Percentiles rank a stretch among this genome's conserved stretches.
These are phyloP conservation scores for Wickerhamomyces silvicola DNA, from an alignment of 805 yeast genomes.

Conservation along the genomic window DNA sequence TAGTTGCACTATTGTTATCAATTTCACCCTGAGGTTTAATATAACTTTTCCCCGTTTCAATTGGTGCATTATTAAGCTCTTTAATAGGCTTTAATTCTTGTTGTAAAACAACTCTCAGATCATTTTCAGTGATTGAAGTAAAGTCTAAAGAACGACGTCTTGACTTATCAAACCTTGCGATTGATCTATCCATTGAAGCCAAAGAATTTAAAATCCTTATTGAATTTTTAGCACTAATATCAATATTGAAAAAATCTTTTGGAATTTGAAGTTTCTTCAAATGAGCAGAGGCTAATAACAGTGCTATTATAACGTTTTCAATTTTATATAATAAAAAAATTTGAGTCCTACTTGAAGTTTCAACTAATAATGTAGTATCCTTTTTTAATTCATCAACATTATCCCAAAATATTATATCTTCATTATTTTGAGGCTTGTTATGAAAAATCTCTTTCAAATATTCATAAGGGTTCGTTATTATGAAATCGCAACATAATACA, in stretches of 20 bases:
- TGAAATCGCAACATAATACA: conserved; percentile 19
- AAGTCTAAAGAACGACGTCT: too few species aligned
- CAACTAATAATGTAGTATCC: conserved; percentile 2
- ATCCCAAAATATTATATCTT: too few species aligned
- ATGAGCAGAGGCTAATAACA: not conserved
- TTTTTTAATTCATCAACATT: too few species aligned
- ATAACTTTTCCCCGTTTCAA: too few species aligned
- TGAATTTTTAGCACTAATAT: not conserved
- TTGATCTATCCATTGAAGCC: too few species aligned
- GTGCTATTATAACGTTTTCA: conserved; percentile 5
- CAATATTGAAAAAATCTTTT: conserved; percentile 6
- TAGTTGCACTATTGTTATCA: too few species aligned
- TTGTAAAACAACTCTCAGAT: too few species aligned
- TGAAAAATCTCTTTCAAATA: conserved; percentile 1
- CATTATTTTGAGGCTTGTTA: conserved; percentile 1
- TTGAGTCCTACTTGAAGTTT: conserved; percentile 8
- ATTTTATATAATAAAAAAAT: conserved; percentile 11
- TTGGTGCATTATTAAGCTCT: too few species aligned
- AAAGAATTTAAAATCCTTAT: too few species aligned
- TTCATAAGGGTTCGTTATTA: conserved; percentile 11
- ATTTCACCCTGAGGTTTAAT: too few species aligned
- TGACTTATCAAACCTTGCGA: not conserved
- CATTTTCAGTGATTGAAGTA: too few species aligned
- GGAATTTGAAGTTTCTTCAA: conserved; percentile 6
- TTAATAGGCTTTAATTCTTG: too few species aligned